Evolutionary conservation across 768 basidiomycete species (phyloP), one percentile per base, ranked within the genome.

Genomic region (Austroboletus festivus): DNA sequence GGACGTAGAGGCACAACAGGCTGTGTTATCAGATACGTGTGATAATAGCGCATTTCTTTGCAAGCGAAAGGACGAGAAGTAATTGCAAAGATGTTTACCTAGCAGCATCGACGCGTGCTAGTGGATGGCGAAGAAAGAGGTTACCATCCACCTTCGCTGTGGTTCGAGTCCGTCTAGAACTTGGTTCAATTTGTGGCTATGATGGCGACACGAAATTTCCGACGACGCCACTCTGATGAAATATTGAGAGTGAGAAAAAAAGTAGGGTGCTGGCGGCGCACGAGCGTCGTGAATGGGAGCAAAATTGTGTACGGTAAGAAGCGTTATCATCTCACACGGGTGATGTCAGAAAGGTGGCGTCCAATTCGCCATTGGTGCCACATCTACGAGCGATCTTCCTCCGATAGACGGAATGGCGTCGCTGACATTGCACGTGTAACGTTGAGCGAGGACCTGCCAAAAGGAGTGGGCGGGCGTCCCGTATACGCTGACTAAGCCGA

Each of bases 341-440:
- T 20, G 12, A n/a, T 15, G 31, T 30, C 9, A 22, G 10, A 19
- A 12, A 28, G 9, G 26, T 20, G 19, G 31, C 23, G 21, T 28
- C 4, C 23, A 21, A 47, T 54, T 51, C 31, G 45, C 47, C 22
- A 42, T 48, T 44, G 37, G 50, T 31, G 23, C 34, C 35, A 21
- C 48, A 26, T 33, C 43, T 23, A 37, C 18, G 18, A 5, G 5
- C 28, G 28, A 28, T 6, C 30, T 26, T 21, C 22, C 37, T 33
- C 19, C 59, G 37, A 41, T 24, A 35, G 15, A 21, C n/a, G n/a
- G n/a, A 18, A 35, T 30, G 18, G 6, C 39, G 23, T 52, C 35
- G 51, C 18, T 54, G 46, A 65, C 52, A 58, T 65, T 55, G 60
- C 62, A 63, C 58, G 63, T 63, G 63, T 50, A 60, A 63, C 55